Percentiles rank a stretch among this genome's conserved stretches.
phyloP scores from a whole-genome alignment of 352 stramenopile genomes.

The Pythium pyrilobum region DNA sequence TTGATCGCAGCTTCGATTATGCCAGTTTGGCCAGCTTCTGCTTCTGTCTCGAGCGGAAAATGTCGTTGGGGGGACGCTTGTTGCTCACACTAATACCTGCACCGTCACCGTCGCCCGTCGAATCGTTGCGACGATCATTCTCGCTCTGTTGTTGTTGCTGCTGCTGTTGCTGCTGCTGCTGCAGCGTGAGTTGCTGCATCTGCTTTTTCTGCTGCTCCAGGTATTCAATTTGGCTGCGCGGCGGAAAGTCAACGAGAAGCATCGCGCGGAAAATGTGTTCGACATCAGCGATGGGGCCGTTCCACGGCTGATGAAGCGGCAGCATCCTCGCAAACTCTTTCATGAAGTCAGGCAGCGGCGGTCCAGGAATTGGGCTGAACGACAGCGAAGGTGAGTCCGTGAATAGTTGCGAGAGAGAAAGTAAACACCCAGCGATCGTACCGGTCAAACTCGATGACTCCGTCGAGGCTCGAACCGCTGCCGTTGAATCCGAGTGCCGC shows the following conservation, averaged over 20 bases:
- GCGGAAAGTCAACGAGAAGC: conserved; percentile 76
- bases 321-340: conserved; percentile 82
- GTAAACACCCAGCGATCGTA: not conserved
- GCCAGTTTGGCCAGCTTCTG: conserved; percentile 79
- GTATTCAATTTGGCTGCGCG: conserved; percentile 62
- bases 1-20: conserved; percentile 22
- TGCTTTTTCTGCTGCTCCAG: conserved; percentile 50
- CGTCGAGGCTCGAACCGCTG: not conserved
- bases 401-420: not conserved
- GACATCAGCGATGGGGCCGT: conserved; percentile 80
- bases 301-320: conserved; percentile 77
- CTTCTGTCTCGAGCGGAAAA: conserved; percentile 83
- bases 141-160: conserved; percentile 44
- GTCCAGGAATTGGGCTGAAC: conserved; percentile 58
- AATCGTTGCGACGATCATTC: conserved; percentile 35
- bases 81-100: conserved; percentile 47
- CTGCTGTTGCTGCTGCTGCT: conserved; percentile 47
- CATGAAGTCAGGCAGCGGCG: conserved; percentile 77
- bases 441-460: conserved; percentile 8
- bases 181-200: conserved; percentile 47
- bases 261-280: conserved; percentile 85
- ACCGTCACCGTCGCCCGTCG: conserved; percentile 24
- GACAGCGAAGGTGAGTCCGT: not conserved
- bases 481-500: not conserved
- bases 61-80: conserved; percentile 81